phyloP scores from a whole-genome alignment of 352 stramenopile genomes.

The Thalassiosira hispida region DNA sequence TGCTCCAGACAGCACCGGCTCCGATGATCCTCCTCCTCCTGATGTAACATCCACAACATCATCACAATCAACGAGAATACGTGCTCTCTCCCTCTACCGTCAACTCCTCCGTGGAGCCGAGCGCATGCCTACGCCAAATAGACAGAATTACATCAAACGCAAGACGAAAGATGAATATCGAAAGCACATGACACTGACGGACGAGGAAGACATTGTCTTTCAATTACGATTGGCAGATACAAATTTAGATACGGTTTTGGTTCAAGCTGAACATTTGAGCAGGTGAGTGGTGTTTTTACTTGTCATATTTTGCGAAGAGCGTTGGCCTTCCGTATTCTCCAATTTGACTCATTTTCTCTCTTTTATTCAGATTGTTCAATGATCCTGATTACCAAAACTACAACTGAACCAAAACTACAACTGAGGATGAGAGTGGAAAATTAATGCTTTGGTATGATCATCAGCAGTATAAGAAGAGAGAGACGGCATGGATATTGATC shows the following conservation, averaged over 20 bases:
- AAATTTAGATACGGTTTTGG: slow-evolving; percentile 76
- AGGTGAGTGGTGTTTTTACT: neutral
- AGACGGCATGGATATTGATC: too few species aligned
- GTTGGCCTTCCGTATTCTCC: neutral
- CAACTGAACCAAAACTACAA: slow-evolving; percentile 20
- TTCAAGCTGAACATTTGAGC: slow-evolving; percentile 81
- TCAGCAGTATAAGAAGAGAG: too few species aligned
- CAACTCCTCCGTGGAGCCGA: slow-evolving; percentile 69
- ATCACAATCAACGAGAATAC: neutral
- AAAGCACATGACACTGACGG: slow-evolving; percentile 58
- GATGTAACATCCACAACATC: slow-evolving; percentile 1
- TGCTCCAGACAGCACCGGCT: too few species aligned
- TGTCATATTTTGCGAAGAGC: neutral
- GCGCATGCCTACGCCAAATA: slow-evolving; percentile 82
- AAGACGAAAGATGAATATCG: slow-evolving; percentile 76
- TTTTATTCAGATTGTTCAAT: slow-evolving; percentile 32
- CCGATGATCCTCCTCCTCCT: too few species aligned
- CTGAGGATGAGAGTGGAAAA: too few species aligned
- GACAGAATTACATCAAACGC: slow-evolving; percentile 74
- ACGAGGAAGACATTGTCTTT: slow-evolving; percentile 74
- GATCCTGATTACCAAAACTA: slow-evolving; percentile 56
- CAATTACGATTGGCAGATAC: slow-evolving; percentile 66
- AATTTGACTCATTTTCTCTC: neutral
- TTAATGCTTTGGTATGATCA: too few species aligned
- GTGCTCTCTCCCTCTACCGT: slow-evolving; percentile 76